These are phyloP conservation scores for Magnusiomyces clavatus DNA, from an alignment of 1,139 yeast genomes.

Conservation along the genomic window DNA sequence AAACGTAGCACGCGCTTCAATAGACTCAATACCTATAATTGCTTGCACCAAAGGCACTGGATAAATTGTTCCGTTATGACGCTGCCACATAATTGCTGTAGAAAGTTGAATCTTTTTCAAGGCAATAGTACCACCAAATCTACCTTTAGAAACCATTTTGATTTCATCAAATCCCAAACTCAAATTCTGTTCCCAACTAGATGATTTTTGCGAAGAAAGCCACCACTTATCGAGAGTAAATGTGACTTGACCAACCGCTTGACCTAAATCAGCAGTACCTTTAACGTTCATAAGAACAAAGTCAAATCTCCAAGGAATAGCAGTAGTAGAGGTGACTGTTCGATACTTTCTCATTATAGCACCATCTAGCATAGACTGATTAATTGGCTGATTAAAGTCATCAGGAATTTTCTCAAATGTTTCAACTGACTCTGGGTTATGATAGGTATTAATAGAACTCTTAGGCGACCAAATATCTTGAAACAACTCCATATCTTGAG, in stretches of 20 bases:
- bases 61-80: conserved; percentile 17
- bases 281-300: conserved; percentile 46
- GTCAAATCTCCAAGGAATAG: conserved; percentile 72
- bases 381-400: conserved; percentile 4
- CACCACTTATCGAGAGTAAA: conserved; percentile 53
- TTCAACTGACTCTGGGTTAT: conserved; percentile 2
- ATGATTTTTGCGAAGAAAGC: conserved; percentile 60
- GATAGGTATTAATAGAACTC: conserved; percentile 7
- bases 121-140: conserved; percentile 64
- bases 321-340: conserved; percentile 54
- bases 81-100: conserved; percentile 63
- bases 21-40: conserved; percentile 47
- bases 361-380: conserved; percentile 8
- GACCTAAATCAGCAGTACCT: conserved; percentile 70
- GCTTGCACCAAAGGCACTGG: conserved; percentile 60
- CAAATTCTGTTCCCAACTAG: conserved; percentile 67
- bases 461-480: conserved; percentile 75
- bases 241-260: conserved; percentile 62
- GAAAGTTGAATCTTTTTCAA: conserved; percentile 47
- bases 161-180: conserved; percentile 52
- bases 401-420: conserved; percentile 10
- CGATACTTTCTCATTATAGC: conserved; percentile 44
- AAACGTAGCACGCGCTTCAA: conserved; percentile 58
- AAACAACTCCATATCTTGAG: conserved; percentile 78
- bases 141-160: conserved; percentile 55